Percentiles rank a stretch among this genome's conserved stretches.
phyloP scores from a whole-genome alignment of 2,329 filamentous ascomycete species.

The Cladosporium sp. region DNA sequence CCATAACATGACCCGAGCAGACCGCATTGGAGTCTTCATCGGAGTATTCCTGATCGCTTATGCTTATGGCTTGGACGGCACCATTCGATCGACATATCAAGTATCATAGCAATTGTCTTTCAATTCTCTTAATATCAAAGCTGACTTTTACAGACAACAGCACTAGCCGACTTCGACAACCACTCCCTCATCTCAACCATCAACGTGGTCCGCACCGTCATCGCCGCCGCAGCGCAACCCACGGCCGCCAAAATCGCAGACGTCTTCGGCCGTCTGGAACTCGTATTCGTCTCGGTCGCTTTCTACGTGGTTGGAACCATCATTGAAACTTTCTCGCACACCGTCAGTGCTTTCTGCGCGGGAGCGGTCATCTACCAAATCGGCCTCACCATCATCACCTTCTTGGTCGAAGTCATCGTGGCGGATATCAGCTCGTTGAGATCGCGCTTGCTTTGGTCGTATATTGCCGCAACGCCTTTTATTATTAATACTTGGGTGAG shows the following conservation, averaged over 20 bases:
- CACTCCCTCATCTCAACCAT: slow-evolving; percentile 58
- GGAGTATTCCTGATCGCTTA: slow-evolving; percentile 62
- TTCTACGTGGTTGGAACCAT: slow-evolving; percentile 55
- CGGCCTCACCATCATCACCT: slow-evolving; percentile 58
- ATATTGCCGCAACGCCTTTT: slow-evolving; percentile 57
- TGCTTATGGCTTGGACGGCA: slow-evolving; percentile 59
- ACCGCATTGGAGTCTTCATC: slow-evolving; percentile 56
- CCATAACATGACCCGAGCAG: slow-evolving; percentile 47
- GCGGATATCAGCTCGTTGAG: slow-evolving; percentile 62
- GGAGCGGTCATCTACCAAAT: slow-evolving; percentile 60
- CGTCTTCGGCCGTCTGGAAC: slow-evolving; percentile 55
- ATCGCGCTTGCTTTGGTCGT: slow-evolving; percentile 61
- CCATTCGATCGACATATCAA: slow-evolving; percentile 52
- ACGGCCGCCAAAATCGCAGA: slow-evolving; percentile 58
- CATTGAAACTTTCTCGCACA: slow-evolving; percentile 50
- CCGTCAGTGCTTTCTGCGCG: slow-evolving; percentile 51
- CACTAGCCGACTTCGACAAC: slow-evolving; percentile 47
- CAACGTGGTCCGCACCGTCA: slow-evolving; percentile 55
- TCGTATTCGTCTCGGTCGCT: slow-evolving; percentile 52
- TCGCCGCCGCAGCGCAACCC: slow-evolving; percentile 54
- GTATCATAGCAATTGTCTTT: slow-evolving; percentile 16
- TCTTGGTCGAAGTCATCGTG: slow-evolving; percentile 62
- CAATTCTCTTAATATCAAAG: background rate
- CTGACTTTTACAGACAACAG: slow-evolving; percentile 41
- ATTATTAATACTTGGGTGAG: slow-evolving; percentile 61